These are phyloP conservation scores for Hypoxylon sp. DNA, from an alignment of 2,329 filamentous ascomycete genomes.

Conservation along the genomic window DNA sequence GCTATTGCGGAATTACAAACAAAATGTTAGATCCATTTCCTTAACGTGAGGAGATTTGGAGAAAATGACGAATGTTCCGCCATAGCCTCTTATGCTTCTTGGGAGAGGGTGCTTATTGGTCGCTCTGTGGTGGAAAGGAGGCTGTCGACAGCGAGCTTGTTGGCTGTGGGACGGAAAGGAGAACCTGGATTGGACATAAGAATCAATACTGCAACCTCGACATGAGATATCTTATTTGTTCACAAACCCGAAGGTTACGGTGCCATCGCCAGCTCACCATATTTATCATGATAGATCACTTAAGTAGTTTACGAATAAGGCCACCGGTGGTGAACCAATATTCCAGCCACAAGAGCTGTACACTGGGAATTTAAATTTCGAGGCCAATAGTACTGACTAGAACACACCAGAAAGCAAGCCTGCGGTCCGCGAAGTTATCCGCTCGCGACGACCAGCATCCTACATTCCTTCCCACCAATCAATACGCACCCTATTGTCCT, in stretches of 20 bases:
- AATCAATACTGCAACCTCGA: not conserved
- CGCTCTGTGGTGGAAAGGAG: no score
- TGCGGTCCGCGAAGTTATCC: slow-evolving; percentile 10
- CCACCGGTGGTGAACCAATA: slow-evolving; percentile 8
- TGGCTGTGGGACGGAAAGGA: no score
- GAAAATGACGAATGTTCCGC: not conserved
- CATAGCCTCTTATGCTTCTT: not conserved
- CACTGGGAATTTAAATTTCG: slow-evolving; percentile 7
- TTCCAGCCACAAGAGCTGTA: slow-evolving; percentile 12
- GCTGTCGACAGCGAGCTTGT: no score
- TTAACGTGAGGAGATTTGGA: not conserved
- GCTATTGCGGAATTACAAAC: no score
- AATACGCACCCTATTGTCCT: slow-evolving; percentile 1
- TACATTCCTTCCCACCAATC: not conserved
- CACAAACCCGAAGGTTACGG: not conserved
- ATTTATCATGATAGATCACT: not conserved
- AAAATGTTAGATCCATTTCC: no score
- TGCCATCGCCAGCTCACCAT: not conserved
- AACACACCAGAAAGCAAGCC: slow-evolving; percentile 27
- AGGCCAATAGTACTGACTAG: slow-evolving; percentile 9
- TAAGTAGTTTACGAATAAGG: not conserved
- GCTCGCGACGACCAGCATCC: slow-evolving; percentile 22
- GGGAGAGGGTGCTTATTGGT: not conserved
- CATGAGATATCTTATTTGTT: not conserved
- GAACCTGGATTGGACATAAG: no score